phyloP scores from a whole-genome alignment of 1,139 yeast genomes.

The Candida sp. region DNA sequence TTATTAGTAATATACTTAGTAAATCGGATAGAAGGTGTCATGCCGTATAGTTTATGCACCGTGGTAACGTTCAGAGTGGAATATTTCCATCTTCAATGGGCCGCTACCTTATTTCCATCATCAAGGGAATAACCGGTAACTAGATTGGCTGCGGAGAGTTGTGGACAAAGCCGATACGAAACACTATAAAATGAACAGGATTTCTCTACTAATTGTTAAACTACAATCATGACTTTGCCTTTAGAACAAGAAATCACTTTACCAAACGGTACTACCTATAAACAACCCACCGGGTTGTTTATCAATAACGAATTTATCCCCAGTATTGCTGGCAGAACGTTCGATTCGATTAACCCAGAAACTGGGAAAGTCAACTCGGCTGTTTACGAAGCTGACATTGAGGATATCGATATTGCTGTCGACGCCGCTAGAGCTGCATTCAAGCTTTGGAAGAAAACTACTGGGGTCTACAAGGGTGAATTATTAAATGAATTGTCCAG shows the following conservation, averaged over 20 bases:
- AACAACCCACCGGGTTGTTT: constrained; percentile 75
- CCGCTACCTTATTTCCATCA: no score
- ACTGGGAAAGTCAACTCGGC: constrained; percentile 65
- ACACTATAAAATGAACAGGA: no score
- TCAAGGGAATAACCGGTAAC: no score
- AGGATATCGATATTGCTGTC: constrained; percentile 78
- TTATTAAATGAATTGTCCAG: constrained; percentile 60
- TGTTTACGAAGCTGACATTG: constrained; percentile 63
- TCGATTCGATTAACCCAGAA: constrained; percentile 61
- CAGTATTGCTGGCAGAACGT: constrained; percentile 58
- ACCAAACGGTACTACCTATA: constrained; percentile 52
- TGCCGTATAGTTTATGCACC: no score
- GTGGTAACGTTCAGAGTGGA: no score
- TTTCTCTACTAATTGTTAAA: no score
- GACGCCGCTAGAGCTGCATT: constrained; percentile 69
- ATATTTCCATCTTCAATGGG: no score
- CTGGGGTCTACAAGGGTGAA: constrained; percentile 52
- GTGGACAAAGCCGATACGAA: no score
- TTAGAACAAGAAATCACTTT: constrained; percentile 43
- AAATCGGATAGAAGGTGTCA: no score
- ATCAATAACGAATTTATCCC: constrained; percentile 75
- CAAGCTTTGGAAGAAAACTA: constrained; percentile 45
- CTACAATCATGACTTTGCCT: constrained; percentile 15
- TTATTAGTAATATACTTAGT: no score
- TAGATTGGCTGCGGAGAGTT: no score